A percentile compares a stretch with the other conserved stretches of the same genome.
phyloP scores from a whole-genome alignment of 768 basidiomycete genomes.

The Scleroderma citrinum region DNA sequence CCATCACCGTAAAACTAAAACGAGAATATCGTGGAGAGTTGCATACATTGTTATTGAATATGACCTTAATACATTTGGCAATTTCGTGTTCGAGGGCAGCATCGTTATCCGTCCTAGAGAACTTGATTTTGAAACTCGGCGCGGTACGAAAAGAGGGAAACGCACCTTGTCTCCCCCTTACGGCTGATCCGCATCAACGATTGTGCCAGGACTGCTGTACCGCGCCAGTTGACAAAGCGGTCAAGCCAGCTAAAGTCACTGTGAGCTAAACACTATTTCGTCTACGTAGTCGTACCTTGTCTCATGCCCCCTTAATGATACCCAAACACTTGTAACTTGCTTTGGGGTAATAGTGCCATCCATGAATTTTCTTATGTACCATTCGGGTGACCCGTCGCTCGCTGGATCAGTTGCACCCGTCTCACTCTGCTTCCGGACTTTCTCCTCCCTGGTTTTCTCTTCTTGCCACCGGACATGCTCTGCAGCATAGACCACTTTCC shows the following conservation, averaged over 20 bases:
- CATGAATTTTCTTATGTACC: constrained; percentile 89
- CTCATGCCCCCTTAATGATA: constrained; percentile 76
- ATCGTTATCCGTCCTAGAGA: constrained; percentile 40
- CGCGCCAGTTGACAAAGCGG: constrained; percentile 67
- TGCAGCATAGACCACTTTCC: constrained; percentile 82
- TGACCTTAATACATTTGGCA: constrained; percentile 78
- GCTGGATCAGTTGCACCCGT: constrained; percentile 47
- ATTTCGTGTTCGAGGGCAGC: constrained; percentile 78
- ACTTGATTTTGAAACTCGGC: constrained; percentile 1
- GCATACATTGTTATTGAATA: constrained; percentile 63
- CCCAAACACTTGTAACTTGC: constrained; percentile 69
- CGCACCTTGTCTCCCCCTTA: constrained; percentile 58
- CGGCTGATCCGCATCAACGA: constrained; percentile 70
- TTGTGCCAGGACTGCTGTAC: constrained; percentile 81
- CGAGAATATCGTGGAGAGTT: background rate
- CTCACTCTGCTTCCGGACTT: constrained; percentile 54
- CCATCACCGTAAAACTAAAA: constrained; percentile 8
- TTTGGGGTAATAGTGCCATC: constrained; percentile 80
- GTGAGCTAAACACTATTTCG: constrained; percentile 13
- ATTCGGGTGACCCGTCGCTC: constrained; percentile 76
- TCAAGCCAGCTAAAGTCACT: constrained; percentile 62
- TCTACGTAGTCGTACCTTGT: constrained; percentile 49
- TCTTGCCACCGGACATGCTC: constrained; percentile 77
- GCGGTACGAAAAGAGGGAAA: background rate
- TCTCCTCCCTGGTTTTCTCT: constrained; percentile 59